A percentile compares a stretch with the other conserved stretches of the same genome.
phyloP scores from a whole-genome alignment of 169 alveolate species.

The Plasmodium fragile region DNA sequence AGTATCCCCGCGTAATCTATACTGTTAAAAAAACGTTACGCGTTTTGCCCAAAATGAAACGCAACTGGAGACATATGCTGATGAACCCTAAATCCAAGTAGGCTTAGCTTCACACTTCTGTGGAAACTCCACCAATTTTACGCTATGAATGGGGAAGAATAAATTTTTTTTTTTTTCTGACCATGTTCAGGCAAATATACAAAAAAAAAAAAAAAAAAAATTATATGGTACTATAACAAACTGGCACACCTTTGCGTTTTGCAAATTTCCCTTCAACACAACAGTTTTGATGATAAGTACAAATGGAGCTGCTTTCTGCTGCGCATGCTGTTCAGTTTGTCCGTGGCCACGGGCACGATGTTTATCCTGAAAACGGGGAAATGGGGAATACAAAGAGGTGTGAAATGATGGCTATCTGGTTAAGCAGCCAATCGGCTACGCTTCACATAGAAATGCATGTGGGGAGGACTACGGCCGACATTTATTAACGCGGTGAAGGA shows the following conservation, averaged over 20 bases:
- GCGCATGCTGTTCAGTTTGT: conserved; percentile 3
- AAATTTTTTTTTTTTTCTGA: background rate
- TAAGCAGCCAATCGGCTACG: background rate
- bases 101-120: background rate
- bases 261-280: background rate
- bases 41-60: background rate
- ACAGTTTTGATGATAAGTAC: conserved; percentile 21
- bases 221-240: background rate
- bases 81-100: background rate
- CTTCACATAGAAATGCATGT: background rate
- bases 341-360: conserved; percentile 26
- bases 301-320: conserved; percentile 7
- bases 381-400: background rate
- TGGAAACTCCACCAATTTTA: background rate
- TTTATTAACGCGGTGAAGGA: background rate
- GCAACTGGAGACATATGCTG: background rate
- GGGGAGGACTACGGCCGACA: background rate
- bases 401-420: background rate
- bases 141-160: background rate
- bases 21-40: background rate
- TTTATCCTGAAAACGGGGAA: background rate
- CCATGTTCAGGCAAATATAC: background rate
- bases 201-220: too few relatives aligned
- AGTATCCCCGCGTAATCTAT: background rate
- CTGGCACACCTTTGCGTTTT: background rate